Evolutionary conservation across 192 early-diverging fungal species (phyloP).

Genomic region (Podila horticola): DNA sequence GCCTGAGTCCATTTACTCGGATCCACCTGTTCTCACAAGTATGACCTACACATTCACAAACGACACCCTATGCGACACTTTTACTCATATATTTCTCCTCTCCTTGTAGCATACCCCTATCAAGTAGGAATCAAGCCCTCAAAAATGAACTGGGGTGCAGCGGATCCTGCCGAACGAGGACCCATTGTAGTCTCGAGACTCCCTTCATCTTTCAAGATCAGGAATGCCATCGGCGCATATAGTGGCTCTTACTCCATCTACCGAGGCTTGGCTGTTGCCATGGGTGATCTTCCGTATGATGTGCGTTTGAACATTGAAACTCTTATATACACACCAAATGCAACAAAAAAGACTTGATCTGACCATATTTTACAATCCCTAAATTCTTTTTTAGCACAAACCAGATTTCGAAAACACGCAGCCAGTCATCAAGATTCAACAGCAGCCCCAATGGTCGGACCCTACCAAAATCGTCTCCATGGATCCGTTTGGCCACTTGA

Average conservation of each 20-base stretch:
- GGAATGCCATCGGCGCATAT: slow-evolving; percentile 94
- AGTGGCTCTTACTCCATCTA: slow-evolving; percentile 94
- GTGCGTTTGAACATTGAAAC: slow-evolving; percentile 15
- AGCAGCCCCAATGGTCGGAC: slow-evolving; percentile 82
- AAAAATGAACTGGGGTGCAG: slow-evolving; percentile 79
- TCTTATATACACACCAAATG: neutral
- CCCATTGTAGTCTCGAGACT: slow-evolving; percentile 87
- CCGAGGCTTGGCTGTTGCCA: slow-evolving; percentile 90
- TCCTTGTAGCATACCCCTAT: slow-evolving; percentile 58
- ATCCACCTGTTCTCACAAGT: slow-evolving; percentile 40
- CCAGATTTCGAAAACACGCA: slow-evolving; percentile 91
- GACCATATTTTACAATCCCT: neutral
- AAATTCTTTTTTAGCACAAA: slow-evolving; percentile 62
- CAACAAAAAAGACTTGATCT: neutral
- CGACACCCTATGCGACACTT: too few relatives aligned
- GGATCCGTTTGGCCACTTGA: slow-evolving; percentile 92
- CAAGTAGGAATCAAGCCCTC: slow-evolving; percentile 78
- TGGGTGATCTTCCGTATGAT: slow-evolving; percentile 76
- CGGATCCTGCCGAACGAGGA: slow-evolving; percentile 75
- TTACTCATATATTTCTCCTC: neutral
- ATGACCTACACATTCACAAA: neutral
- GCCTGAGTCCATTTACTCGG: slow-evolving; percentile 10
- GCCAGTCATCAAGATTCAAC: slow-evolving; percentile 84
- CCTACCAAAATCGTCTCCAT: slow-evolving; percentile 92
- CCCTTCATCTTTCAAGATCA: slow-evolving; percentile 76